Percentiles rank a stretch among this genome's conserved stretches.
Evolutionary conservation across 202 grass and related monocot species (phyloP).

Genomic region (Tripidium arundinaceum): DNA sequence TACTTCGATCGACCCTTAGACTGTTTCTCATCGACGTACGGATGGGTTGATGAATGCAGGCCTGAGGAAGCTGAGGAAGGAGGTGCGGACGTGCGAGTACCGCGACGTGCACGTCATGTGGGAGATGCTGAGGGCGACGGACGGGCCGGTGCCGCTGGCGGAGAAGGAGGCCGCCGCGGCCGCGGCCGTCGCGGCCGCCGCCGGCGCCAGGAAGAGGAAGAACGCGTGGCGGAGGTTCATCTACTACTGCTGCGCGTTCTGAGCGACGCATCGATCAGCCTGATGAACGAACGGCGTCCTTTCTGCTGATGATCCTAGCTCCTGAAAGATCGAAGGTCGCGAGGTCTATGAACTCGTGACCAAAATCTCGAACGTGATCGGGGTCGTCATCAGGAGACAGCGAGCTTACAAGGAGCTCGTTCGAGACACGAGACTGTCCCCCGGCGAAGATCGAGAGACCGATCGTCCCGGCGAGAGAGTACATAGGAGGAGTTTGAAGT

Average conservation of each 20-base stretch:
- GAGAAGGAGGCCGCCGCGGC: constrained; percentile 34
- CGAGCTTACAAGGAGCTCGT: neutral
- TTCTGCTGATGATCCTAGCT: neutral
- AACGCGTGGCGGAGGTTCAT: constrained; percentile 41
- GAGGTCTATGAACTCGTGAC: neutral
- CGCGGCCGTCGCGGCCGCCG: constrained; percentile 40
- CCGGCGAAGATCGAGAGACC: constrained; percentile 25
- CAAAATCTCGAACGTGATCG: neutral
- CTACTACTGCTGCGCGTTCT: constrained; percentile 70
- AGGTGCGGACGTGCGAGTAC: constrained; percentile 95
- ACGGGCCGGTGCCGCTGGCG: constrained; percentile 31
- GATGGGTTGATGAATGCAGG: constrained; percentile 29
- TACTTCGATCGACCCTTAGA: too few relatives aligned
- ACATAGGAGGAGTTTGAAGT: constrained; percentile 17
- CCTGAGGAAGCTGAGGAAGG: constrained; percentile 69
- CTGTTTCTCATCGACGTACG: neutral
- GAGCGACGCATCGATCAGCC: neutral
- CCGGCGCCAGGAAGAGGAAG: constrained; percentile 38
- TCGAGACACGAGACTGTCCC: neutral
- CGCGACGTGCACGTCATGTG: constrained; percentile 86
- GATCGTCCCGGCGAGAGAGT: neutral
- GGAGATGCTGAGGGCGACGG: constrained; percentile 69
- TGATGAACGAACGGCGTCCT: neutral
- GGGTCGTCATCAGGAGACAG: neutral
- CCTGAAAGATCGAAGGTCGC: neutral